Conservation (phyloP, 495 filamentous ascomycete genomes). For the Penicillium bovifimosum region DNA sequence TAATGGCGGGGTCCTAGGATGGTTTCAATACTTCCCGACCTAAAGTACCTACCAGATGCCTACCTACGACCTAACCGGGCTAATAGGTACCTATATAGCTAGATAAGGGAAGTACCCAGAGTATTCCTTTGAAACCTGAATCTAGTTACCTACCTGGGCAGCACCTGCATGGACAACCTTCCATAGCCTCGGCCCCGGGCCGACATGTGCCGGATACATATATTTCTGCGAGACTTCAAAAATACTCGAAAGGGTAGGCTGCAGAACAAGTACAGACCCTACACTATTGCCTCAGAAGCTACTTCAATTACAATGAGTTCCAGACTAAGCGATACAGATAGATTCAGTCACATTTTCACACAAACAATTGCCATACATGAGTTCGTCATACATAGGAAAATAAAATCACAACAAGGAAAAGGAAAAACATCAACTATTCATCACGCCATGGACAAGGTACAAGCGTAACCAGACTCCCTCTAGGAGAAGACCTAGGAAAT, state of each 20-base stretch:
- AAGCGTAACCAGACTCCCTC: slow-evolving; percentile 2
- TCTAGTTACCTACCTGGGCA: no score
- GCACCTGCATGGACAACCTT: no score
- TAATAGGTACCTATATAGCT: no score
- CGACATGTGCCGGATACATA: no score
- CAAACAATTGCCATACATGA: slow-evolving; percentile 16
- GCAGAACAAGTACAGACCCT: not conserved
- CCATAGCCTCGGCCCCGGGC: no score
- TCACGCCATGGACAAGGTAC: slow-evolving; percentile 7
- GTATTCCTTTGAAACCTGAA: no score
- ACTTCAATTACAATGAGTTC: not conserved
- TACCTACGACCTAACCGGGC: no score
- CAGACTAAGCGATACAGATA: slow-evolving; percentile 7
- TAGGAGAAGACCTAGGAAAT: not conserved
- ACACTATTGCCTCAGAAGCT: not conserved
- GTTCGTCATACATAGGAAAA: slow-evolving; percentile 28
- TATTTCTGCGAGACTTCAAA: not conserved
- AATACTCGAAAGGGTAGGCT: not conserved
- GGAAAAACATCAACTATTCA: slow-evolving; percentile 5
- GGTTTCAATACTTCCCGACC: no score
- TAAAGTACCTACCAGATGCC: no score
- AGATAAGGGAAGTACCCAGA: no score
- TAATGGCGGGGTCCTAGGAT: no score
- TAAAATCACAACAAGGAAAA: slow-evolving; percentile 6
- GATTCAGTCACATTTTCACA: slow-evolving; percentile 18